Evolutionary conservation across 768 basidiomycete species (phyloP).

Genomic region (Pulveroboletus sp.): DNA sequence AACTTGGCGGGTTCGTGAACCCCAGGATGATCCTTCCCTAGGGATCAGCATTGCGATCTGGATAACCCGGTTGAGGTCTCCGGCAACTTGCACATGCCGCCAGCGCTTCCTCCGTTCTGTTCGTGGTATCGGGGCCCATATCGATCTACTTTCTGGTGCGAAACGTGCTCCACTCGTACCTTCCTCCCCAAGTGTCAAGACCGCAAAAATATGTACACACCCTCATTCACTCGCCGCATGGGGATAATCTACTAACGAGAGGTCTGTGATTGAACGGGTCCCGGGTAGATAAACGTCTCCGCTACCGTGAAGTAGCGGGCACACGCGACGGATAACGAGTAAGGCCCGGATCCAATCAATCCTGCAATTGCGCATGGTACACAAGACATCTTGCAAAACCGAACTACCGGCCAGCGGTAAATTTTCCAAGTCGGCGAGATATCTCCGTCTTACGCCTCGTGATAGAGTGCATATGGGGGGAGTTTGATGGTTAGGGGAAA

Average conservation of each 20-base stretch:
- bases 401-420: not conserved
- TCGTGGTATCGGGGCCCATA: not conserved
- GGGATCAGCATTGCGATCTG: not conserved
- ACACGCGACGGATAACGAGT: not conserved
- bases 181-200: not conserved
- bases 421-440: not conserved
- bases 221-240: constrained; percentile 2
- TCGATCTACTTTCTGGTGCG: not conserved
- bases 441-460: not conserved
- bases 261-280: not conserved
- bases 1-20: not conserved
- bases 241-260: constrained; percentile 2
- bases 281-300: constrained; percentile 1
- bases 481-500: no score
- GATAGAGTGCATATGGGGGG: not conserved
- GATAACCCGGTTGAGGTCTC: not conserved
- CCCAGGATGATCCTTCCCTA: not conserved
- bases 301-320: not conserved
- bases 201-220: not conserved
- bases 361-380: not conserved
- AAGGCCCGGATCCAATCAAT: not conserved
- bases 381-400: not conserved
- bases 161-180: not conserved
- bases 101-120: not conserved
- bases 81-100: not conserved